A percentile compares a stretch with the other conserved stretches of the same genome.
Conservation (phyloP, 495 filamentous ascomycete species). For the Talaromyces thailandensis region DNA sequence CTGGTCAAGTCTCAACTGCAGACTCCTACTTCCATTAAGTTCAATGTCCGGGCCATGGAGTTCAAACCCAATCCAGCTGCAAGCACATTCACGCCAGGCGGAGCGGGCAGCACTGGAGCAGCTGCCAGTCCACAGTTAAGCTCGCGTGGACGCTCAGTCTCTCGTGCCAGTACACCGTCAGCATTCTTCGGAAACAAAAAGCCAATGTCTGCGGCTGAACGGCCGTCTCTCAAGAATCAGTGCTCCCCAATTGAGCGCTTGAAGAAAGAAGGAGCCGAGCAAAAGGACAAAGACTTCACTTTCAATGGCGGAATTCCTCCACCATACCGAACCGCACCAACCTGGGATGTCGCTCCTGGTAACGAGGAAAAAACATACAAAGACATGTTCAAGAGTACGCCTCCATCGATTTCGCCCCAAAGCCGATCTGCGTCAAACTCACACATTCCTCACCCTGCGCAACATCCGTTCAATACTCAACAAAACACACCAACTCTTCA, state of each 20-base stretch:
- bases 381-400: slow-evolving; percentile 63
- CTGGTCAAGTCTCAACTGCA: slow-evolving; percentile 38
- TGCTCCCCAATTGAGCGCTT: slow-evolving; percentile 73
- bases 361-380: slow-evolving; percentile 62
- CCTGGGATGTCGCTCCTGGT: slow-evolving; percentile 58
- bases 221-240: slow-evolving; percentile 52
- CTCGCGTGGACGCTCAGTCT: slow-evolving; percentile 38
- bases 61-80: slow-evolving; percentile 79
- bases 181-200: slow-evolving; percentile 54
- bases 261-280: slow-evolving; percentile 44
- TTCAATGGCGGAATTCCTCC: slow-evolving; percentile 69
- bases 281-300: slow-evolving; percentile 36
- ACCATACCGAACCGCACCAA: slow-evolving; percentile 70
- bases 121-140: slow-evolving; percentile 58
- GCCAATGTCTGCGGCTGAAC: slow-evolving; percentile 43
- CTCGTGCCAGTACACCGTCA: slow-evolving; percentile 39
- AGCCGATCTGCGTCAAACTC: slow-evolving; percentile 51
- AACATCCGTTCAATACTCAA: slow-evolving; percentile 59
- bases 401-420: slow-evolving; percentile 52
- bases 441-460: slow-evolving; percentile 65
- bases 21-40: slow-evolving; percentile 47
- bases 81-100: slow-evolving; percentile 65
- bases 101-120: slow-evolving; percentile 40
- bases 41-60: slow-evolving; percentile 76
- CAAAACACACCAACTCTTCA: slow-evolving; percentile 35